Evolutionary conservation across 2,329 filamentous ascomycete genomes (phyloP), one percentile per base, ranked within the genome.

Genomic region (Aspergillus sp.): DNA sequence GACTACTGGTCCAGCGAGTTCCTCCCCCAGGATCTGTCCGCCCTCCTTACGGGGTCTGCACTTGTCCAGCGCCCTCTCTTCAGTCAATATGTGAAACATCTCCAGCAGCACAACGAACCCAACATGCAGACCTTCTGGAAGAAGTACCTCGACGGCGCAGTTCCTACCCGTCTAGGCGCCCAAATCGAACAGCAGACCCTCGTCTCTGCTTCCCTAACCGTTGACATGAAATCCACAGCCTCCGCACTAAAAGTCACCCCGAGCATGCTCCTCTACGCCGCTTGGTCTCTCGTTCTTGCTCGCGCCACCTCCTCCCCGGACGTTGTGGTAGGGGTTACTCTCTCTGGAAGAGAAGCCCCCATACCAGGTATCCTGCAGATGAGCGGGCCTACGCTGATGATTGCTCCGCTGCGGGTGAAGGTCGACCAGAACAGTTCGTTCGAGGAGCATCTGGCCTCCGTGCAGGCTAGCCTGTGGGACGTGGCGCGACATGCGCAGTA

Each of bases 321-420:
- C 21, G 12, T 25, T 1, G 39, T 55, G 12, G 19, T n/a, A 2
- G 56, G 48, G 2, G 51, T 49, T 1, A 49, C 56, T 25, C 25
- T 58, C 30, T 58, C 56, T 1, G 56, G 56, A n/a, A 49, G 56
- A 6, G 56, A 58, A 15, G n/a, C 51, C 3, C 56, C 48, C 23
- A 21, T 53, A 15, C 49, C 25, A 7, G 49, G 47, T 10, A 50
- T 50, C n/a, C 23, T 30, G 2, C n/a, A 28, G 5, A 30, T 50
- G n/a, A 30, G 25, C 25, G 47, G 47, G 7, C 47, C 47, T 3
- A 50, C 47, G 9, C 25, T 50, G 4, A 30, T 30, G 25, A 50
- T 50, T n/a, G 47, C 25, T 28, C 47, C 47, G n/a, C 47, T 30
- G 10, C 23, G 23, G n/a, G 47, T 50, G 7, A 28, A 10, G n/a